Evolutionary conservation across 768 basidiomycete species (phyloP), one percentile per base, ranked within the genome.

Genomic region (Neoboletus subvelutipes): DNA sequence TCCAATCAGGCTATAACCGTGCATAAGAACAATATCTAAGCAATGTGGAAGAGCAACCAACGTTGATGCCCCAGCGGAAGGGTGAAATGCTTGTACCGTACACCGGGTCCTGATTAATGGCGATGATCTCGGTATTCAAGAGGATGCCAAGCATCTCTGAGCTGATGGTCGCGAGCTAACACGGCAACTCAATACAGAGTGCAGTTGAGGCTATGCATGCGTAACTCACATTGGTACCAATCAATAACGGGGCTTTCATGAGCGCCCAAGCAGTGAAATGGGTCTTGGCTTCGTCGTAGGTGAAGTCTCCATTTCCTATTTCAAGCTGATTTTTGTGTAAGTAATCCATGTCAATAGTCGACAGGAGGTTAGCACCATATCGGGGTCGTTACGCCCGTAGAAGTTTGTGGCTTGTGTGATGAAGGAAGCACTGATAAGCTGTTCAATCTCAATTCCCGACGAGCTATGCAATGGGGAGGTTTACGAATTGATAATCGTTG

Each of bases 241-340:
- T 84, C 46, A 87, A 73, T 7, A 87, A 71, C 1, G 86, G 86
- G 0, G 82, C 82, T 63, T 86, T 87, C 78, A 86, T 78, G 28
- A 88, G 71, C 13, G 84, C 83, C 86, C 86, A 87, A 1, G 81
- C 83, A 0, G 86, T 87, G 67, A 87, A 88, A 63, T 88, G 86
- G 4, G 83, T 76, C 65, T 86, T 86, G 22, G 81, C 73, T 71
- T 88, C 86, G 10, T 87, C 83, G 59, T 75, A 80, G 1, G 80
- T 83, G 52, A 87, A 71, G 26, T 80, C 69, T 10, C 83, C 85
- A 57, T 87, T 87, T 20, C 86, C 86, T 33, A 85, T 73, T 77
- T 84, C 81, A 48, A 84, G 78, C 83, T 83, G 15, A 24, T 39
- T 45, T 29, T 48, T 36, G 47, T 45, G 33, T 61, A 36, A 47